Conservation (phyloP, 2,329 filamentous ascomycete genomes). For the Botrytis galanthina region DNA sequence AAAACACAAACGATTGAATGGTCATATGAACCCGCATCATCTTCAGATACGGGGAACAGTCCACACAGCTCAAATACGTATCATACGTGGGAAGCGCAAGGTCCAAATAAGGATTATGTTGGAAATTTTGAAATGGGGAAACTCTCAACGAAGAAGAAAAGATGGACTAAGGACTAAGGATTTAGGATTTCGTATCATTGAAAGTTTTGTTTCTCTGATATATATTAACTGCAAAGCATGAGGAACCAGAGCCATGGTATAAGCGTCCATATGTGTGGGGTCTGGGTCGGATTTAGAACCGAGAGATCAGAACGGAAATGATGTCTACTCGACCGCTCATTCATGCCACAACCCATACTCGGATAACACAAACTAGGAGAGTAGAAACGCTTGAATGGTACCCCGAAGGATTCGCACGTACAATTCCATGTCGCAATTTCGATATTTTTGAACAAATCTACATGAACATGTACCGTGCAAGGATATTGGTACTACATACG, state of each 20-base stretch:
- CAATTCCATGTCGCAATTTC: rapidly evolving
- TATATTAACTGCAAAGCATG: not conserved
- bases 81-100: not conserved
- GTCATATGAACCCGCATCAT: not conserved
- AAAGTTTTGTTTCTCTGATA: not conserved
- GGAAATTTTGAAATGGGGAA: not conserved
- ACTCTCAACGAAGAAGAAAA: not conserved
- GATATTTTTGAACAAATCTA: rapidly evolving
- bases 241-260: not conserved
- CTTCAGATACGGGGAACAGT: not conserved
- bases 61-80: not conserved
- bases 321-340: not conserved
- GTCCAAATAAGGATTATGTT: not conserved
- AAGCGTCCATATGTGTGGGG: not conserved
- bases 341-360: too few relatives aligned
- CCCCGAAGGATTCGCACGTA: not conserved
- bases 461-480: not conserved
- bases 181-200: not conserved
- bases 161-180: not conserved
- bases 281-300: not conserved
- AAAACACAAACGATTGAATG: constrained; percentile 2
- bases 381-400: not conserved
- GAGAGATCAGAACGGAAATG: not conserved
- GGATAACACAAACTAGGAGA: not conserved
- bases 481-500: too few relatives aligned